phyloP scores from a whole-genome alignment of 805 yeast species.

The Saccharomycopsis javanensis region DNA sequence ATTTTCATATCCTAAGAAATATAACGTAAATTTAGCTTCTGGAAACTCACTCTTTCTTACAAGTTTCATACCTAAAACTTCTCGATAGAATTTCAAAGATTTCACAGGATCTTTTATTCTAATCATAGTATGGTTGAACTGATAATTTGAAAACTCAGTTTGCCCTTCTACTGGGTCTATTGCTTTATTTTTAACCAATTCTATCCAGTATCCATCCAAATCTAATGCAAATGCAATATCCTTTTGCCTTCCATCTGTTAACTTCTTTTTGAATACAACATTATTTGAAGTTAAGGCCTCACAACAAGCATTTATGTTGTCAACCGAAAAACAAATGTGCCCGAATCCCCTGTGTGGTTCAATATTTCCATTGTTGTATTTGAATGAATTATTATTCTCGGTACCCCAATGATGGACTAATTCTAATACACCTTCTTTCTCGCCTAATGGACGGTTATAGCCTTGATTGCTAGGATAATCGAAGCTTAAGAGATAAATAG shows the following conservation, averaged over 20 bases:
- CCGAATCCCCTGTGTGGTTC: slow-evolving; percentile 89
- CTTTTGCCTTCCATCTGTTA: slow-evolving; percentile 85
- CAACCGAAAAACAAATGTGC: slow-evolving; percentile 82
- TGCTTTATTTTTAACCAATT: slow-evolving; percentile 56
- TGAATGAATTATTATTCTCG: slow-evolving; percentile 46
- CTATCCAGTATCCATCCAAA: slow-evolving; percentile 97
- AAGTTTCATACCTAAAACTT: slow-evolving; percentile 73
- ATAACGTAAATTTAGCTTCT: slow-evolving; percentile 72
- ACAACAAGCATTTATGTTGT: slow-evolving; percentile 60
- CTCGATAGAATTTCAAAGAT: slow-evolving; percentile 69
- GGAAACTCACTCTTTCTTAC: slow-evolving; percentile 46
- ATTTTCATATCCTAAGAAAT: slow-evolving; percentile 66
- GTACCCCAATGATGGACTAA: slow-evolving; percentile 74
- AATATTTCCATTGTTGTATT: slow-evolving; percentile 69
- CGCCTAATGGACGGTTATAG: slow-evolving; percentile 29
- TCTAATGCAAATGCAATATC: slow-evolving; percentile 91
- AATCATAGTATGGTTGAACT: slow-evolving; percentile 86
- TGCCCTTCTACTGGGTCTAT: slow-evolving; percentile 32
- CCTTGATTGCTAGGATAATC: slow-evolving; percentile 28
- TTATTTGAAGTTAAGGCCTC: slow-evolving; percentile 43
- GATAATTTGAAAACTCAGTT: slow-evolving; percentile 33
- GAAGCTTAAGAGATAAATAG: slow-evolving; percentile 59
- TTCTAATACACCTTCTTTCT: slow-evolving; percentile 66
- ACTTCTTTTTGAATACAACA: slow-evolving; percentile 71
- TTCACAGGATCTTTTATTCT: slow-evolving; percentile 77